These are phyloP conservation scores for Talaromyces sp. DNA, from an alignment of 2,329 filamentous ascomycete genomes.

Conservation along the genomic window DNA sequence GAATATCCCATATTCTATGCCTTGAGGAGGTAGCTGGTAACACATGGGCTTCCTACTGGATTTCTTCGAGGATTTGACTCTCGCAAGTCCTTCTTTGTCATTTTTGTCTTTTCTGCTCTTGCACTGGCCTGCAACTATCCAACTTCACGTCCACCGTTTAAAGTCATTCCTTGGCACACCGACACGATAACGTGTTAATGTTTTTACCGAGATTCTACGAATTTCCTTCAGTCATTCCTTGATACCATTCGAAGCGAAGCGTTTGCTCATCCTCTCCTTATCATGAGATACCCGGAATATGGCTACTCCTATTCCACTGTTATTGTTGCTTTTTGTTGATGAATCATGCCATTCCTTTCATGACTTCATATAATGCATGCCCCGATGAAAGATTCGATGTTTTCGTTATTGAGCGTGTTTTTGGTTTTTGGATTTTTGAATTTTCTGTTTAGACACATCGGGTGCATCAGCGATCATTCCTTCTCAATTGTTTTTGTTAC, in stretches of 20 bases:
- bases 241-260: slow-evolving; percentile 23
- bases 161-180: slow-evolving; percentile 19
- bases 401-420: slow-evolving; percentile 17
- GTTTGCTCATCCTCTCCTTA: slow-evolving; percentile 24
- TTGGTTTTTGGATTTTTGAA: background rate
- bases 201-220: slow-evolving; percentile 21
- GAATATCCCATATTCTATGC: slow-evolving; percentile 33
- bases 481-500: slow-evolving; percentile 13
- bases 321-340: slow-evolving; percentile 22
- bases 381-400: slow-evolving; percentile 15
- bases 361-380: slow-evolving; percentile 21
- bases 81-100: slow-evolving; percentile 15
- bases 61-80: background rate
- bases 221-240: slow-evolving; percentile 34
- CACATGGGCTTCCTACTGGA: background rate
- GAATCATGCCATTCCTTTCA: slow-evolving; percentile 23
- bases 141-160: slow-evolving; percentile 24
- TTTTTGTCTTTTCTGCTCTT: slow-evolving; percentile 10
- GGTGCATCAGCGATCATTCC: slow-evolving; percentile 21
- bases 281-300: slow-evolving; percentile 21
- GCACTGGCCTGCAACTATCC: slow-evolving; percentile 20
- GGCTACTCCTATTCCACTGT: slow-evolving; percentile 11
- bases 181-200: slow-evolving; percentile 17
- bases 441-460: slow-evolving; percentile 19
- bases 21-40: slow-evolving; percentile 22